Evolutionary conservation across 2,329 filamentous ascomycete genomes (phyloP), one percentile per base, ranked within the genome.

Genomic region (Penicillium capsulatum): DNA sequence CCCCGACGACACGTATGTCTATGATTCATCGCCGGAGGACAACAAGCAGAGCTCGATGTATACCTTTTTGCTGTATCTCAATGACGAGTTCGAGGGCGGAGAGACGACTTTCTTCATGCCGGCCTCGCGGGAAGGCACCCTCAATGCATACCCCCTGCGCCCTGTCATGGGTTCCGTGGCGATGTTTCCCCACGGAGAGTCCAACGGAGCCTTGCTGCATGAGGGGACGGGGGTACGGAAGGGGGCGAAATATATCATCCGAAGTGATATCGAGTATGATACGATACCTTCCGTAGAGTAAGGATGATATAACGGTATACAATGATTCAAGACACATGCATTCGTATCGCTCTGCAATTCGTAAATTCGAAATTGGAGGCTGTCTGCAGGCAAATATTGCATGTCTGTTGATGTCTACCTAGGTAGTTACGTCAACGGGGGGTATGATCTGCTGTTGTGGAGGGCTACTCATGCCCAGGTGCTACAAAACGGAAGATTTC

Each of bases 91-190:
- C 37, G 77, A 82, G 48, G 81, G 79, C 7, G 82, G 82, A 16
- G 81, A 86, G 59, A 86, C 82, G 0, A 84, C 80, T 0, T 86
- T 83, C 54, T 86, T 86, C 59, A 61, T 84, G 3, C 83, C 83
- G 0, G 80, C 76, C 3, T 69, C 75, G 0, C 69, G 72, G 13
- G 82, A 86, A 46, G 82, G 82, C 1, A 73, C 72, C 0, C 72
- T 86, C 48, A 84, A 86, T 50, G 82, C 82, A 0, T 84, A 85
- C 50, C 79, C 80, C 0, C 75, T 86, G 0, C 75, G 77, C 39
- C 83, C 83, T 0, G 75, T 84, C 7, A 83, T 84, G 75, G 83
- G 83, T 3, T 75, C 73, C 31, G 78, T 83, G 0, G 81, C 80
- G 0, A 69, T 86, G 3, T 86, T 86, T 46, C 81, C 83, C 0